A percentile compares a stretch with the other conserved stretches of the same genome.
These are phyloP conservation scores for Dactylellina cionopaga DNA, from an alignment of 2,329 filamentous ascomycete genomes.

Conservation along the genomic window DNA sequence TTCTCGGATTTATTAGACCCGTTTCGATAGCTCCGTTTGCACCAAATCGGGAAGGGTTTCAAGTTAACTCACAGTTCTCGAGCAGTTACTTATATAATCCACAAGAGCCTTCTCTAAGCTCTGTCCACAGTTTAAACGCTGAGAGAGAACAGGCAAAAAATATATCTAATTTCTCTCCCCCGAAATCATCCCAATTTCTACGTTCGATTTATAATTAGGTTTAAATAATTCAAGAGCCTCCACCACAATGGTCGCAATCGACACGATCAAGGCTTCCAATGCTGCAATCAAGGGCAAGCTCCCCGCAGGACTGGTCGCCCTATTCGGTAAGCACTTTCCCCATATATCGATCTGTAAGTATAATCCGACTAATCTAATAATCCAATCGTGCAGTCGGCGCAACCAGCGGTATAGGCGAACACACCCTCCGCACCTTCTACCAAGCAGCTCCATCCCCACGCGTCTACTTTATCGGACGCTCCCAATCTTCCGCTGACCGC, in stretches of 20 bases:
- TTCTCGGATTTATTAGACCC: not conserved
- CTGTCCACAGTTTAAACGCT: no score
- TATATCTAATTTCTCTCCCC: not conserved
- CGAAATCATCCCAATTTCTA: not conserved
- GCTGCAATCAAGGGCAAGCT: constrained; percentile 36
- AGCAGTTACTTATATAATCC: constrained; percentile 24
- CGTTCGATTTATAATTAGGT: not conserved
- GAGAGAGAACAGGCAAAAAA: no score
- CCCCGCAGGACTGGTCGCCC: constrained; percentile 63
- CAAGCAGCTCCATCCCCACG: constrained; percentile 61
- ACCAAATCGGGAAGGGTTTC: not conserved
- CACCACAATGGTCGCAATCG: constrained; percentile 35
- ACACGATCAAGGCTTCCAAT: constrained; percentile 41
- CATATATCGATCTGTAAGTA: constrained; percentile 58
- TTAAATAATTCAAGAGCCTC: not conserved
- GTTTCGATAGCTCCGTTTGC: not conserved
- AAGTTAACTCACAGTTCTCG: not conserved
- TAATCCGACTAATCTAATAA: not conserved
- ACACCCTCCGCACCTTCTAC: constrained; percentile 64
- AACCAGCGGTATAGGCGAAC: constrained; percentile 68
- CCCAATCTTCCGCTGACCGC: constrained; percentile 59
- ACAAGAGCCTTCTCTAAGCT: not conserved
- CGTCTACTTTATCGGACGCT: constrained; percentile 67
- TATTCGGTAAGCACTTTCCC: constrained; percentile 58
- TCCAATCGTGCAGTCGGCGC: constrained; percentile 62